Evolutionary conservation across 2,329 filamentous ascomycete genomes (phyloP), one percentile per base, ranked within the genome.

Genomic region (Volutella citrinella): DNA sequence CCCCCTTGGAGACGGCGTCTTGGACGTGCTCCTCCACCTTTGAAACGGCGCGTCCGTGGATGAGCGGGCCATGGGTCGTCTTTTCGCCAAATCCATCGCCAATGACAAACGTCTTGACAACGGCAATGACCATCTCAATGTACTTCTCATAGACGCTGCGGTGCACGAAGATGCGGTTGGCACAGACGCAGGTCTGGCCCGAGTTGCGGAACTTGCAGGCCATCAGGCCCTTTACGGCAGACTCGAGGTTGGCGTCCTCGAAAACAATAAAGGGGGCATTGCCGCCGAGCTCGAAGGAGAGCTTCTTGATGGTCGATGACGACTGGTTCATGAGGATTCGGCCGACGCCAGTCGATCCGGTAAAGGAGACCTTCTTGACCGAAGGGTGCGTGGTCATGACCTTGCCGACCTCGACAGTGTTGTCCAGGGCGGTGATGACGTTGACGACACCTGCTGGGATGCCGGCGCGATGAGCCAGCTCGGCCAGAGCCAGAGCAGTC

Each of bases 401-500:
- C 57, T 82, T 70, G 35, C 90, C 90, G 6, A 95, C 78, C 49
- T 82, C 79, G 14, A 80, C 72, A 1, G 88, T 95, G 63, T 94
- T 91, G 32, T 82, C 66, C 5, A 84, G 63, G 0, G 86, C 75
- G 3, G 87, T 93, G 35, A 96, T 72, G 42, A 95, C 70, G 65
- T 96, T 95, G 42, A 95, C 77, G 2, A 95, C 89, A 25, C 90
- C 90, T 49, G 81, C 80, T 18, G 90, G 90, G 21, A 95, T 83
- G 17, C 90, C 90, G 11, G 90, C 90, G 19, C 89, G 81, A 52
- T 84, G 76, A 7, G 82, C 86, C 25, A 95, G 75, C 62, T 95
- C 89, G 3, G 86, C 86, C 18, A 95, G 64, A 4, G 90, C 90
- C 28, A 94, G 81, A 2, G 87, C 80, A 15, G 88, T 94, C 57